These are phyloP conservation scores for Phytophthora vignae DNA, from an alignment of 352 stramenopile genomes.

Conservation along the genomic window DNA sequence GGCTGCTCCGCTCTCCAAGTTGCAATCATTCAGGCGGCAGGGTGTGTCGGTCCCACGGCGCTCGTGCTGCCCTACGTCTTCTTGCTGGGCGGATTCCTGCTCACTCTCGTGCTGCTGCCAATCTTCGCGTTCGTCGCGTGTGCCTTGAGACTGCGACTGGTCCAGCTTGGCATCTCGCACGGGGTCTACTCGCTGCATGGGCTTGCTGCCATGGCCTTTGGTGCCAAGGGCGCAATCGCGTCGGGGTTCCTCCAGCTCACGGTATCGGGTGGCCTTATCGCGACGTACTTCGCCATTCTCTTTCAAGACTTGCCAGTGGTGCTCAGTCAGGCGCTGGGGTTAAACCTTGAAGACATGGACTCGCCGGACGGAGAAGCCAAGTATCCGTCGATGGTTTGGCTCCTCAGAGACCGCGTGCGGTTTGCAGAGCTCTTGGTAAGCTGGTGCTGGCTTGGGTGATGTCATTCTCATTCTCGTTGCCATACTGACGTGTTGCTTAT, in stretches of 20 bases:
- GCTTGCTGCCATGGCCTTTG: conserved; percentile 56
- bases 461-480: neutral
- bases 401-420: conserved; percentile 44
- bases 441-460: neutral
- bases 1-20: conserved; percentile 42
- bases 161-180: conserved; percentile 55
- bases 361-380: conserved; percentile 14
- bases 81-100: conserved; percentile 53
- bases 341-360: conserved; percentile 44
- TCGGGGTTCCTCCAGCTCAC: conserved; percentile 46
- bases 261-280: conserved; percentile 47
- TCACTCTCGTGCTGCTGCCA: conserved; percentile 45
- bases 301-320: conserved; percentile 56
- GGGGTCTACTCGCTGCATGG: conserved; percentile 67
- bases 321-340: conserved; percentile 41
- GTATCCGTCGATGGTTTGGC: conserved; percentile 17
- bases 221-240: conserved; percentile 32
- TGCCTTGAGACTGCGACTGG: conserved; percentile 38
- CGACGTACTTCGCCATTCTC: conserved; percentile 49
- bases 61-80: conserved; percentile 53
- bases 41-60: conserved; percentile 46
- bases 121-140: conserved; percentile 47
- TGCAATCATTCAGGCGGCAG: conserved; percentile 43
- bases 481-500: neutral
- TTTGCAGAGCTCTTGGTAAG: conserved; percentile 50